phyloP scores from a whole-genome alignment of 192 early-diverging fungal genomes.

The Coemansia interrupta region DNA sequence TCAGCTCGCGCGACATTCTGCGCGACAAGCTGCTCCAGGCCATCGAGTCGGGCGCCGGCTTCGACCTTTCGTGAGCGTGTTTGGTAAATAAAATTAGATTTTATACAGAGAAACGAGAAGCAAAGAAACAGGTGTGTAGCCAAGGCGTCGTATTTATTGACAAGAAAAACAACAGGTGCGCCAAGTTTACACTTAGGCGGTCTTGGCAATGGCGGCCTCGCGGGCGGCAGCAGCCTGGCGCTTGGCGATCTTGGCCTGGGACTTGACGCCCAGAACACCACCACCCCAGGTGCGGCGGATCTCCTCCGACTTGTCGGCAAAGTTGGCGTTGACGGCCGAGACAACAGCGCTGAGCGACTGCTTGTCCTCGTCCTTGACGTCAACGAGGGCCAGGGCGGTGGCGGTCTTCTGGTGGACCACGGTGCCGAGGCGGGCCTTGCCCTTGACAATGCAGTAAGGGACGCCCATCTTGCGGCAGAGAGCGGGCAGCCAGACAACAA shows the following conservation, averaged over 20 bases:
- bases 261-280: conserved; percentile 95
- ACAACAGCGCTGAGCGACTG: conserved; percentile 79
- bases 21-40: conserved; percentile 79
- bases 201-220: conserved; percentile 23
- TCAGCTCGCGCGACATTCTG: conserved; percentile 53
- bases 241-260: conserved; percentile 77
- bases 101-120: no score
- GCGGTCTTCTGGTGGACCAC: conserved; percentile 99
- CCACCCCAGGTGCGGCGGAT: conserved; percentile 94
- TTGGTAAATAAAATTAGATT: no score
- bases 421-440: conserved; percentile 96
- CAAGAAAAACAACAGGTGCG: neutral
- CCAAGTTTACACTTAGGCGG: conserved; percentile 7
- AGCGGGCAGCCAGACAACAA: conserved; percentile 98
- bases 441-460: conserved; percentile 99
- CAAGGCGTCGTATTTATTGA: no score
- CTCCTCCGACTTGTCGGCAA: conserved; percentile 92
- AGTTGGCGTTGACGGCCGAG: conserved; percentile 91
- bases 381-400: conserved; percentile 92
- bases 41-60: conserved; percentile 83
- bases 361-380: conserved; percentile 96
- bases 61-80: conserved; percentile 72
- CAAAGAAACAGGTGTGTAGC: no score
- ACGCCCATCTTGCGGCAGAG: conserved; percentile 99
- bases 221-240: conserved; percentile 58